A percentile compares a stretch with the other conserved stretches of the same genome.
phyloP scores from a whole-genome alignment of 1,284 basidiomycete genomes.

The Leccinum subfulvum region DNA sequence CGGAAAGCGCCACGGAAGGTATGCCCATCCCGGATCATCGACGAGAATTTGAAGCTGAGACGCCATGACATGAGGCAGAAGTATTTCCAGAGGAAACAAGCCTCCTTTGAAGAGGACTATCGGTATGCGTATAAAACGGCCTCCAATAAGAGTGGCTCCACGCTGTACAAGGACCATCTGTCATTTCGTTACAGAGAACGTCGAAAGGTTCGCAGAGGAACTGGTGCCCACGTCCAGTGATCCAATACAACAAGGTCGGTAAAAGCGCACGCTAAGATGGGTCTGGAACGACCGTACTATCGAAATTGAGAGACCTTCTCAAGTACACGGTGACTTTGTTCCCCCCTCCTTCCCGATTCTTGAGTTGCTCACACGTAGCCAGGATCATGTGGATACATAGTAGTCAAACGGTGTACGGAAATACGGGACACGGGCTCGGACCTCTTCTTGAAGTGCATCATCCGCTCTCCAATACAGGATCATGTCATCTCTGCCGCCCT shows the following conservation, averaged over 20 bases:
- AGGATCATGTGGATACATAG: constrained; percentile 66
- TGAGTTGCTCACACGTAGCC: constrained; percentile 20
- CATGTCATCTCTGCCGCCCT: constrained; percentile 84
- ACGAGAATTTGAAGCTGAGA: constrained; percentile 4
- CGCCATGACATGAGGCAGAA: constrained; percentile 60
- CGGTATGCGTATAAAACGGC: constrained; percentile 95
- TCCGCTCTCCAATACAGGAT: constrained; percentile 80
- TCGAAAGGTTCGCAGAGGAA: constrained; percentile 76
- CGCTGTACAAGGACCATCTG: constrained; percentile 86
- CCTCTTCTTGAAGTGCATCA: constrained; percentile 84
- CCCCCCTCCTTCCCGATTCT: constrained; percentile 1
- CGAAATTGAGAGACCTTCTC: no score
- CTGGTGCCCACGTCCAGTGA: constrained; percentile 78
- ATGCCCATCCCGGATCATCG: constrained; percentile 6
- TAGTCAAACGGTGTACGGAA: no score
- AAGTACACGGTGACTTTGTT: constrained; percentile 71
- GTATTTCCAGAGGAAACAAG: constrained; percentile 71
- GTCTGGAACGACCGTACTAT: no score
- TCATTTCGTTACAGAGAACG: constrained; percentile 77
- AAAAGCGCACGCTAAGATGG: no score
- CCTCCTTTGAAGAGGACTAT: constrained; percentile 96
- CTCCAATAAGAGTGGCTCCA: constrained; percentile 81
- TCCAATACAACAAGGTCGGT: constrained; percentile 45
- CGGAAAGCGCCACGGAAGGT: constrained; percentile 61
- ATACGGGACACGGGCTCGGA: constrained; percentile 65